phyloP scores from a whole-genome alignment of 2,329 filamentous ascomycete genomes.

The Cercospora janseana region DNA sequence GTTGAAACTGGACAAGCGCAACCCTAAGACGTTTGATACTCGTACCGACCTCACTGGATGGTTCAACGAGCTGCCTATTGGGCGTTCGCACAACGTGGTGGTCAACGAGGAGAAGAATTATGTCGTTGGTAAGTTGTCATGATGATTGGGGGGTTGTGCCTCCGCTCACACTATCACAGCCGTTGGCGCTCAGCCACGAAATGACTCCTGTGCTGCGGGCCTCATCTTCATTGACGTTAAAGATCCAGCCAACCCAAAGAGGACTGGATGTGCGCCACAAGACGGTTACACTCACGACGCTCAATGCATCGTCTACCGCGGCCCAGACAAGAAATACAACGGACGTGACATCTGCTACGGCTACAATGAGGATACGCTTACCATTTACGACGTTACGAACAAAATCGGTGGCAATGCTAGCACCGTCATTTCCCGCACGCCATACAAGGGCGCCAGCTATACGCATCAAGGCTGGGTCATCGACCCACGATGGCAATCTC shows the following conservation, averaged over 20 bases:
- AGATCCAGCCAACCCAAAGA: slow-evolving; percentile 51
- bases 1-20: slow-evolving; percentile 47
- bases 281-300: slow-evolving; percentile 60
- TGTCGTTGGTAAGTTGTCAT: too few relatives aligned
- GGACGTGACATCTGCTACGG: slow-evolving; percentile 53
- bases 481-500: slow-evolving; percentile 47
- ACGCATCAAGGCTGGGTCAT: slow-evolving; percentile 57
- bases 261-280: slow-evolving; percentile 50
- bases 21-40: slow-evolving; percentile 47
- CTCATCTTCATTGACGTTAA: slow-evolving; percentile 56
- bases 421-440: slow-evolving; percentile 50
- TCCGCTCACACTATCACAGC: too few relatives aligned
- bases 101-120: slow-evolving; percentile 51
- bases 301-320: slow-evolving; percentile 54
- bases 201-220: slow-evolving; percentile 49
- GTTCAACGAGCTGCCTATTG: slow-evolving; percentile 47
- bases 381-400: slow-evolving; percentile 49
- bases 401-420: slow-evolving; percentile 35
- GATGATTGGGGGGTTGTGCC: too few relatives aligned
- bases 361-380: slow-evolving; percentile 52
- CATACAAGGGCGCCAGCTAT: slow-evolving; percentile 51
- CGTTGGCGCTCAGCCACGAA: slow-evolving; percentile 42
- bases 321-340: slow-evolving; percentile 48
- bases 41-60: slow-evolving; percentile 37
- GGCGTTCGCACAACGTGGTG: slow-evolving; percentile 55